Evolutionary conservation across 1,139 yeast species (phyloP), one percentile per base, ranked within the genome.

Genomic region (Geotrichum restrictum): DNA sequence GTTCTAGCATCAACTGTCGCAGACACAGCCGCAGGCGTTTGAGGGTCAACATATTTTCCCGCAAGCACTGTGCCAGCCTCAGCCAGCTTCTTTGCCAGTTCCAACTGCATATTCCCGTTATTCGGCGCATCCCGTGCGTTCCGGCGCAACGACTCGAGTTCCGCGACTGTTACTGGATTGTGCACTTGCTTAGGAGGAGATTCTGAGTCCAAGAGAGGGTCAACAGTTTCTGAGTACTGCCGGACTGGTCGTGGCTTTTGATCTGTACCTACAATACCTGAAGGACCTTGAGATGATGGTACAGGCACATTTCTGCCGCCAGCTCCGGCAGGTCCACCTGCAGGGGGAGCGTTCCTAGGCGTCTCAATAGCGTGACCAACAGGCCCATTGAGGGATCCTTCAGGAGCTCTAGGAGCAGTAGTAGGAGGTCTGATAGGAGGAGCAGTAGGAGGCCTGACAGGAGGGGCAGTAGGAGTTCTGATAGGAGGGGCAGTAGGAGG

Each of bases 1-100:
- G 76, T 77, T 50, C 75, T 75, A 46, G 65, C 66, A 13, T 76
- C 74, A 5, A 73, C 67, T 3, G 62, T 57, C 14, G 60, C 47
- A 1, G 36, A 18, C 3, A 45, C 54, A 2, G 51, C 45, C 3
- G 60, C 56, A 3, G 58, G 69, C n/a, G 69, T 69, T 27, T 53
- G 53, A 1, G 73, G 67, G 52, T 69, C 72, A 1, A 63, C 44
- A 54, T 69, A 69, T 41, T 60, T 57, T 38, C 54, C 47, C 1
- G 72, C 63, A 32, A 70, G 63, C 16, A 52, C 53, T 10, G 63
- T 57, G 13, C 69, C 60, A 0, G 74, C 75, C 52, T 66, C 70
- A 27, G 65, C 62, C 48, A 71, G 63, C 48, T 62, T 61, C 55
- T 67, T 64, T 31, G 76, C 77, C 45, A 65, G 65, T 37, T 71